Evolutionary conservation across 2,329 filamentous ascomycete species (phyloP).

Genomic region (Arthrinium puccinioides): DNA sequence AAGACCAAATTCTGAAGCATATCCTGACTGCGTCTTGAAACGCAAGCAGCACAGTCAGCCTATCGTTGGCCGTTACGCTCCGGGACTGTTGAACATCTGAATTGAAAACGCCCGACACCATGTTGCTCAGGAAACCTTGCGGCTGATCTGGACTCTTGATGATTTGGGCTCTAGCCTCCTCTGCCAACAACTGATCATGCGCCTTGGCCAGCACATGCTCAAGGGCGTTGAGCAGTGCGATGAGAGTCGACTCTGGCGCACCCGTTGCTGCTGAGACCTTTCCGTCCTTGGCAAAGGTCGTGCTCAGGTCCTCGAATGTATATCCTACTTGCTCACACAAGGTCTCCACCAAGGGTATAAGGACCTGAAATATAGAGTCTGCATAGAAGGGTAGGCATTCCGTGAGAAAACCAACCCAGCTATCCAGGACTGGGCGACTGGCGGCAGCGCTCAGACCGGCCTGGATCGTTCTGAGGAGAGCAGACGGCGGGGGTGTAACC

Average conservation of each 20-base stretch:
- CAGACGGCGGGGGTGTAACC: conserved; percentile 50
- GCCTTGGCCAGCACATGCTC: conserved; percentile 84
- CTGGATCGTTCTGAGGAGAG: conserved; percentile 78
- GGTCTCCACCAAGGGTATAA: conserved; percentile 86
- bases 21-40: conserved; percentile 93
- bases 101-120: conserved; percentile 86
- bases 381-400: conserved; percentile 80
- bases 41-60: conserved; percentile 87
- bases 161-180: conserved; percentile 63
- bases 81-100: conserved; percentile 70
- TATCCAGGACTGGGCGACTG: conserved; percentile 75
- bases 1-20: conserved; percentile 92
- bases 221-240: conserved; percentile 84
- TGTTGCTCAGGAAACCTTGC: conserved; percentile 87
- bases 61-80: conserved; percentile 82
- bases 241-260: conserved; percentile 64
- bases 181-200: conserved; percentile 72
- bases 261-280: conserved; percentile 21
- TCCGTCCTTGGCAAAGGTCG: conserved; percentile 44
- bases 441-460: conserved; percentile 69
- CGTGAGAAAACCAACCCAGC: conserved; percentile 81
- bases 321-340: conserved; percentile 70
- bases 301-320: conserved; percentile 65
- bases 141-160: conserved; percentile 75
- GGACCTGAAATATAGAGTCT: conserved; percentile 77